These are phyloP conservation scores for Fraxinus xanthoxyloides DNA, from an alignment of 305 asterid genomes.

Conservation along the genomic window DNA sequence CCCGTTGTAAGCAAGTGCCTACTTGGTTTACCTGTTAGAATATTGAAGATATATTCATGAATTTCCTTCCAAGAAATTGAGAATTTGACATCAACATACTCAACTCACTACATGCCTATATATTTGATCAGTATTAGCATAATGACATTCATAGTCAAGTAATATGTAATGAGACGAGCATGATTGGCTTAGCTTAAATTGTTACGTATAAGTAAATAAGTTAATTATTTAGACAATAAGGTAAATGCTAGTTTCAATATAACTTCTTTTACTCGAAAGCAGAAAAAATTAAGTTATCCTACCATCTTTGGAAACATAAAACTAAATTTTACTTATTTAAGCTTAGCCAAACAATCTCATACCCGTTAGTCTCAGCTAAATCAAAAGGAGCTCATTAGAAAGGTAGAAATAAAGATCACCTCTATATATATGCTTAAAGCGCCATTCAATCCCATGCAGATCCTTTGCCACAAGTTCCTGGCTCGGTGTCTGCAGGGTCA, in stretches of 20 bases:
- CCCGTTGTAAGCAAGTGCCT: slow-evolving; percentile 99
- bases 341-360: background rate
- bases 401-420: slow-evolving; percentile 38
- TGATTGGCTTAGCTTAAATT: background rate
- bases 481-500: slow-evolving; percentile 78
- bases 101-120: slow-evolving; percentile 3
- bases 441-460: slow-evolving; percentile 89
- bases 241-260: background rate
- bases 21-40: slow-evolving; percentile 81
- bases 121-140: background rate
- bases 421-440: slow-evolving; percentile 90
- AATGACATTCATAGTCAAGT: background rate
- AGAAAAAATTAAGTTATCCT: background rate
- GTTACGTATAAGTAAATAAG: background rate
- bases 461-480: slow-evolving; percentile 89
- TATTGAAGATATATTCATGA: slow-evolving; percentile 4
- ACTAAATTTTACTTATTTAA: background rate
- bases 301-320: background rate
- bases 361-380: background rate
- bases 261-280: background rate
- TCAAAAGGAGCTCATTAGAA: background rate
- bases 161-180: background rate
- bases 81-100: background rate
- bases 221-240: background rate
- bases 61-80: background rate